Percentiles rank a stretch among this genome's conserved stretches.
phyloP scores from a whole-genome alignment of 2,329 filamentous ascomycete genomes.

The Stemphylium beticola region DNA sequence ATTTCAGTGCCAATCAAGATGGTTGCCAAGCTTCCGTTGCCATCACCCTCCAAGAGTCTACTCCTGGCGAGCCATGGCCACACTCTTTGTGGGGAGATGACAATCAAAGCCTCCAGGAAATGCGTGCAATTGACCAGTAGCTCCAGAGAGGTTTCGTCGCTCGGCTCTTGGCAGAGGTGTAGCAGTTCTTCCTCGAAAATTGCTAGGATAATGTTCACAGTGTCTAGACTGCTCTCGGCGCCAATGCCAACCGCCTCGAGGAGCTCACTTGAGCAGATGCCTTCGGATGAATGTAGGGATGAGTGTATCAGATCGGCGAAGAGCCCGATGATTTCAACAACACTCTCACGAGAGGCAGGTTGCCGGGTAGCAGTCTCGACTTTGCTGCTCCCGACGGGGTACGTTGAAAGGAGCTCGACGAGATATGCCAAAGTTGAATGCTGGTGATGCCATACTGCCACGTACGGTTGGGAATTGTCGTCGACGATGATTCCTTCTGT shows the following conservation, averaged over 20 bases:
- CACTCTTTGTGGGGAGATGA: constrained; percentile 77
- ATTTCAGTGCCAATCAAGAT: constrained; percentile 86
- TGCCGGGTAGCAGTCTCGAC: constrained; percentile 55
- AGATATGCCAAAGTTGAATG: constrained; percentile 83
- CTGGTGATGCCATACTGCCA: constrained; percentile 74
- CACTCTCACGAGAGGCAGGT: constrained; percentile 64
- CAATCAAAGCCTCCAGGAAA: constrained; percentile 76
- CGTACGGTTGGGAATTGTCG: constrained; percentile 72
- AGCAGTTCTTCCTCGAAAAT: constrained; percentile 76
- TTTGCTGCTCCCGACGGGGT: constrained; percentile 61
- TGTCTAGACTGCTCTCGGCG: constrained; percentile 67
- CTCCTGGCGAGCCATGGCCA: constrained; percentile 90
- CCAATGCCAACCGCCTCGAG: constrained; percentile 43
- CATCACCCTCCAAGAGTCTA: constrained; percentile 76
- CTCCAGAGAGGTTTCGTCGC: constrained; percentile 67
- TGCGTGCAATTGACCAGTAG: constrained; percentile 78
- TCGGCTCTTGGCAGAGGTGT: constrained; percentile 58
- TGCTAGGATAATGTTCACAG: constrained; percentile 81
- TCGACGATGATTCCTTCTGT: constrained; percentile 76
- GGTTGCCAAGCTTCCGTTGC: constrained; percentile 75
- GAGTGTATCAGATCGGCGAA: constrained; percentile 71
- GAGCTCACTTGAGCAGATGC: constrained; percentile 37
- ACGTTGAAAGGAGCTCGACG: constrained; percentile 75
- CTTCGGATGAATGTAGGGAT: constrained; percentile 39
- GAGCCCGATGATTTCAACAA: constrained; percentile 75